These are phyloP conservation scores for Dianthus caryophyllus DNA, from an alignment of 148 eudicot species.

Conservation along the genomic window DNA sequence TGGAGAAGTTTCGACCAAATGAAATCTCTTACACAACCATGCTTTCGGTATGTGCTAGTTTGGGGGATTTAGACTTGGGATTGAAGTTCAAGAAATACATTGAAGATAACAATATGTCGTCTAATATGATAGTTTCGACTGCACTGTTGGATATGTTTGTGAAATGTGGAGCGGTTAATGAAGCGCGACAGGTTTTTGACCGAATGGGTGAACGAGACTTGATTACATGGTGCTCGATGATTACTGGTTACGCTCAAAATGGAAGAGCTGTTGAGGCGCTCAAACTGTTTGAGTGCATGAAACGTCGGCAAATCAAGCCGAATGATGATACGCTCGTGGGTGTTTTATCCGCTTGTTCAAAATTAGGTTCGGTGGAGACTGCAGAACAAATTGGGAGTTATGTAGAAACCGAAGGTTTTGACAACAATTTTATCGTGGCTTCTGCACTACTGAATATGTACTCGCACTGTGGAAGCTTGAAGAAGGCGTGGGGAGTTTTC, in stretches of 20 bases:
- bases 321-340: constrained; percentile 53
- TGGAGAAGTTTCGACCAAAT: constrained; percentile 34
- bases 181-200: constrained; percentile 54
- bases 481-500: constrained; percentile 40
- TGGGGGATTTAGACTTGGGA: constrained; percentile 46
- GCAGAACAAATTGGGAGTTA: constrained; percentile 42
- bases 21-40: constrained; percentile 41
- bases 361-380: constrained; percentile 46
- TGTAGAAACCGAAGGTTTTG: constrained; percentile 32
- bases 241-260: constrained; percentile 60
- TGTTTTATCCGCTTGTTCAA: constrained; percentile 52
- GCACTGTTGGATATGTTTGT: constrained; percentile 60
- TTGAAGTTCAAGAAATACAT: constrained; percentile 38
- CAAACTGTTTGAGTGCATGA: constrained; percentile 48
- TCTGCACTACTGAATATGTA: constrained; percentile 53
- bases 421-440: constrained; percentile 35
- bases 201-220: constrained; percentile 41
- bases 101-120: constrained; percentile 35
- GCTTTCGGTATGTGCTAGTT: constrained; percentile 48
- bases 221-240: constrained; percentile 60
- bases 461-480: constrained; percentile 44
- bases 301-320: constrained; percentile 33
- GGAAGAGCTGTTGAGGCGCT: constrained; percentile 46
- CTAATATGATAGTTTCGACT: constrained; percentile 51
- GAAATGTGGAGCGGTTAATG: constrained; percentile 53